phyloP scores from a whole-genome alignment of 306 rosid genomes.

The Castanea mollissima region DNA sequence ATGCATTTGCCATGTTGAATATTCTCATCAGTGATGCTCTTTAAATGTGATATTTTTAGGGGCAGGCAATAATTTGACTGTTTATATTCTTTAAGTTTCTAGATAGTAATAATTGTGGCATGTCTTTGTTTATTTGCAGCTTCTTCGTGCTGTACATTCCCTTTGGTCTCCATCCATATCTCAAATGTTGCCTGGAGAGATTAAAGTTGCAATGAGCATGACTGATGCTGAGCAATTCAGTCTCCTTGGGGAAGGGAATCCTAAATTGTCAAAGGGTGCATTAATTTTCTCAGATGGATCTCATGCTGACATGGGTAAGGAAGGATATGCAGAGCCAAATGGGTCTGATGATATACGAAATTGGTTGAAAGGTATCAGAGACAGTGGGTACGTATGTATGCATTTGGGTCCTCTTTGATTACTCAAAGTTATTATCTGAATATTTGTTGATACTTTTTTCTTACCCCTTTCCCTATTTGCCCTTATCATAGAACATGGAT shows the following conservation, averaged over 20 bases:
- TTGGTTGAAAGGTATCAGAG: constrained; percentile 94
- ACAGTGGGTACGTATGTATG: constrained; percentile 71
- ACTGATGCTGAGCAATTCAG: constrained; percentile 72
- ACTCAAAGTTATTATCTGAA: neutral
- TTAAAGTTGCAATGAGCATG: constrained; percentile 83
- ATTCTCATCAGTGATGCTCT: constrained; percentile 19
- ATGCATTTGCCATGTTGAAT: constrained; percentile 30
- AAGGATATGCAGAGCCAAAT: constrained; percentile 63
- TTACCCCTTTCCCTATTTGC: neutral
- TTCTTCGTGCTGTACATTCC: constrained; percentile 78
- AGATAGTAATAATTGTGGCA: constrained; percentile 16
- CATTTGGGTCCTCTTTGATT: constrained; percentile 1
- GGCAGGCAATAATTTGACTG: constrained; percentile 9
- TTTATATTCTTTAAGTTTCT: neutral
- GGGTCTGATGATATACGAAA: constrained; percentile 81
- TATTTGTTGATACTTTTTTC: neutral
- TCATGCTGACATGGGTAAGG: constrained; percentile 48
- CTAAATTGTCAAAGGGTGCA: constrained; percentile 60
- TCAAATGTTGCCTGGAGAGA: constrained; percentile 75
- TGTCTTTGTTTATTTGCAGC: constrained; percentile 53
- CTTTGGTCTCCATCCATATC: constrained; percentile 83
- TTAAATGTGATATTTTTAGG: constrained; percentile 21
- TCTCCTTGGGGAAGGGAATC: constrained; percentile 92
- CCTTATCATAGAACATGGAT: neutral
- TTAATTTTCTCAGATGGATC: constrained; percentile 45